Percentiles rank a stretch among this genome's conserved stretches.
phyloP scores from a whole-genome alignment of 768 basidiomycete species.

The Xerocomellus chrysenteron region DNA sequence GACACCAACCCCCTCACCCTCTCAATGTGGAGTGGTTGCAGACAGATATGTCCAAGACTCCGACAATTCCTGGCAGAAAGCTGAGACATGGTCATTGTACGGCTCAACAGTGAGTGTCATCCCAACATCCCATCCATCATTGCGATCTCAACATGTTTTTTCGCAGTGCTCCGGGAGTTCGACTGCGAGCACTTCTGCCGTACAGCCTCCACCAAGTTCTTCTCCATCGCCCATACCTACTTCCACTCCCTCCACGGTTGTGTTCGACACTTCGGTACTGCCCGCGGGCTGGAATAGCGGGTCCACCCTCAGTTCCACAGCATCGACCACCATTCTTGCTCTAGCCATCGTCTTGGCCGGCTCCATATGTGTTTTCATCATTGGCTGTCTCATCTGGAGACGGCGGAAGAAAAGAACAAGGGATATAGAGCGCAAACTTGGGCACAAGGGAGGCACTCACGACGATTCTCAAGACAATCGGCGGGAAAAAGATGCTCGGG shows the following conservation, averaged over 20 bases:
- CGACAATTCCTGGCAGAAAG: constrained; percentile 60
- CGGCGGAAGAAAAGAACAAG: constrained; percentile 34
- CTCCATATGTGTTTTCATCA: constrained; percentile 59
- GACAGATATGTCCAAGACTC: constrained; percentile 50
- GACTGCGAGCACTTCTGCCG: constrained; percentile 1
- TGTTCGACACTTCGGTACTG: constrained; percentile 32
- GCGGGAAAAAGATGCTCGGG: constrained; percentile 46
- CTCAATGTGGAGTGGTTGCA: constrained; percentile 38
- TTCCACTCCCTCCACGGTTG: constrained; percentile 15
- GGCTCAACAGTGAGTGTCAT: constrained; percentile 61
- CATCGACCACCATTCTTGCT: constrained; percentile 50
- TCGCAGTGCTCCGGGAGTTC: constrained; percentile 20
- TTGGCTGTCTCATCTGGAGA: constrained; percentile 62
- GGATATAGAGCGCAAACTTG: constrained; percentile 56
- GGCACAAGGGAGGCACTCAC: constrained; percentile 24
- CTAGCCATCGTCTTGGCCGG: constrained; percentile 64
- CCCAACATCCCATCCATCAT: neutral
- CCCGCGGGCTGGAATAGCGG: constrained; percentile 54
- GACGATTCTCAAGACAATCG: constrained; percentile 30
- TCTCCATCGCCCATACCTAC: constrained; percentile 14
- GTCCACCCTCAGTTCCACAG: constrained; percentile 20
- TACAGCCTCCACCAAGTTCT: neutral
- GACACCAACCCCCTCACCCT: neutral
- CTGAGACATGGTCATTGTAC: constrained; percentile 57
- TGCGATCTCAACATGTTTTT: neutral